Base-by-base conservation (phyloP, 2,329 filamentous ascomycete genomes). In the Zasmidium angulare region DNA sequence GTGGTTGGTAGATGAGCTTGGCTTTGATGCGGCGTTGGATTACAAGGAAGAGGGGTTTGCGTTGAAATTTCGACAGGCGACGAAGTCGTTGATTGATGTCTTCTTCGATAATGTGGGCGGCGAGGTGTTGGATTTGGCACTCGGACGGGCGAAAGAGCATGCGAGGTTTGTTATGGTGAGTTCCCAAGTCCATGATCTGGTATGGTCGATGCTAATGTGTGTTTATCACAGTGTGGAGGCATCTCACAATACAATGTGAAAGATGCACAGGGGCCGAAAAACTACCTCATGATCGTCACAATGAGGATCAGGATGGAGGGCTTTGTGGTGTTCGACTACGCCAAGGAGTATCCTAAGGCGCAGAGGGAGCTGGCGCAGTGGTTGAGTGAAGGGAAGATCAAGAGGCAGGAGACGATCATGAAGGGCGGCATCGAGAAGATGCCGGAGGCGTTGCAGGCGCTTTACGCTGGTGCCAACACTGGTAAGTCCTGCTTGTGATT, bases 31-130 rank as follows among this genome's bases (percentile, higher is more conserved):
- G 10, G 87, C 85, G 0, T 69, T 90, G 59, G 88, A 90, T 75
- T 90, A 90, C 77, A 90, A 90, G 79, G 81, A 81, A 48, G 64
- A 77, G 14, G 82, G 85, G 58, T 90, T 89, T 71, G 80, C 76
- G 66, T 73, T 80, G 61, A 79, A 86, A 72, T 83, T 90, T 68
- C 79, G 81, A 63, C 81, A 80, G 46, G 85, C 83, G 3, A 89
- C 86, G 6, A 81, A 79, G 46, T 46, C 75, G 7, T 49, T 65
- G 20, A 67, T 67, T 20, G 66, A 89, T 88, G 84, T 90, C n/a
- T 90, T 84, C 74, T 90, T 85, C 71, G 88, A 90, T 73, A 90
- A 89, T 76, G 86, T 89, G 21, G 88, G 88, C 10, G 88, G 88
- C 6, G 85, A 89, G 60, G 85, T 89, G 53, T 78, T 90, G 46